Percentiles rank a stretch among this genome's conserved stretches.
Conservation (phyloP, 208 protist species). For the Trypanosoma theileri region DNA sequence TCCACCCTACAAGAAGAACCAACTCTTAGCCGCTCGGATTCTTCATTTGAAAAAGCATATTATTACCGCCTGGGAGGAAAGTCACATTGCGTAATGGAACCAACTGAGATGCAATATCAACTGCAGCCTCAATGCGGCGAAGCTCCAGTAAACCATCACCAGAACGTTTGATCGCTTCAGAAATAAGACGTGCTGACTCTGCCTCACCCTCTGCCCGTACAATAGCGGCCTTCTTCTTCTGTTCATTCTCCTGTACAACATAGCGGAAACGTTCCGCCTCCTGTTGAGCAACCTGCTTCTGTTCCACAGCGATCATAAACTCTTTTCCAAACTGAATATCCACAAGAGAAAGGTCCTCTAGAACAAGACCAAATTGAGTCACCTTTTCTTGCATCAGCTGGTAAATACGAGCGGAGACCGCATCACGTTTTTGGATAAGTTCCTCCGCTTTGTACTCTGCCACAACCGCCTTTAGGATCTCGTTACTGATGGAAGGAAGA, state of each 20-base stretch:
- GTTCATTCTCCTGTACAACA: constrained; percentile 95
- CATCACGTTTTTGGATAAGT: constrained; percentile 98
- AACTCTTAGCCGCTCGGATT: background rate
- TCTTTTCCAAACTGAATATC: constrained; percentile 95
- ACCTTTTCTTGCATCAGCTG: constrained; percentile 95
- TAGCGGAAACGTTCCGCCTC: constrained; percentile 95
- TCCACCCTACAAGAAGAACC: background rate
- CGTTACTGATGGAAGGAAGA: constrained; percentile 97
- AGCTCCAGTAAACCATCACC: constrained; percentile 92
- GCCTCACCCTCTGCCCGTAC: constrained; percentile 95
- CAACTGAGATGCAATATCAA: constrained; percentile 93
- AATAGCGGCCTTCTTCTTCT: constrained; percentile 92
- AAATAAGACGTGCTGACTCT: constrained; percentile 92
- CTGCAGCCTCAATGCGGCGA: constrained; percentile 94
- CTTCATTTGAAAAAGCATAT: constrained; percentile 74
- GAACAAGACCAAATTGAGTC: constrained; percentile 95
- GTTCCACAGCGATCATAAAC: constrained; percentile 95
- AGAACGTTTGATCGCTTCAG: constrained; percentile 77
- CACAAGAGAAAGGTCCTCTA: constrained; percentile 98
- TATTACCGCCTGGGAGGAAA: constrained; percentile 71
- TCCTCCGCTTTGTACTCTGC: constrained; percentile 99
- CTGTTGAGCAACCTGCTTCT: constrained; percentile 98
- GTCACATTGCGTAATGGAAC: constrained; percentile 77
- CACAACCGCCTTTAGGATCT: constrained; percentile 93
- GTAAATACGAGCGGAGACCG: constrained; percentile 90